Evolutionary conservation across 1,284 basidiomycete species (phyloP), one percentile per base, ranked within the genome.

Genomic region (Wolfiporia cocos): DNA sequence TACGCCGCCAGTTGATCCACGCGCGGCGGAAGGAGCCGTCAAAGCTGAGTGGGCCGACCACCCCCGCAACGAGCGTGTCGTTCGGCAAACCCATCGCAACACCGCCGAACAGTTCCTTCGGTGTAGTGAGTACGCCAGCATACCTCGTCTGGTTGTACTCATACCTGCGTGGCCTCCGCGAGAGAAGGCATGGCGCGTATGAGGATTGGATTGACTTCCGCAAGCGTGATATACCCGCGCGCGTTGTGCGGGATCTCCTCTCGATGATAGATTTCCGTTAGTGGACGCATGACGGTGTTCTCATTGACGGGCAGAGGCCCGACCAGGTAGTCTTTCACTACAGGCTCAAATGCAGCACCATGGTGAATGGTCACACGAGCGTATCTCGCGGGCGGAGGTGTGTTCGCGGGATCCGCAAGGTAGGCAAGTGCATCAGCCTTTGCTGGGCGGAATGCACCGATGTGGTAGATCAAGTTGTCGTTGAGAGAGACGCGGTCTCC

Each of bases 21-120:
- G 66, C 52, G 9, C 74, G 68, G 34, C 78, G 68, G 66, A 77
- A 82, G 10, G 66, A 61, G 5, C 80, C 79, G 49, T 81, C 78
- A 45, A 74, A 79, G 39, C 74, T 74, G 51, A 73, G 71, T 1
- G 79, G 79, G 0, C 69, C 75, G 34, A 57, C 58, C 1, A 61
- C 67, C 2, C 61, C 70, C 5, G 65, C 65, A 2, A 70, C 53
- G 15, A 81, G 62, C 0, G 73, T 74, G 42, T 74, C 73, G 40
- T 72, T 74, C 7, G 60, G 52, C 1, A 57, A 52, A 0, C 69
- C 68, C 24, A 56, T 48, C 4, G 59, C 59, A 26, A 64, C 61
- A 9, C 62, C 70, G 22, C 59, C 67, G 34, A 71, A 69, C 2
- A 76, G 58, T 49, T 74, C 75, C 64, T 72, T 38, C 9, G 24